Base-by-base conservation (phyloP, 75 land plant species). In the Azolla pinnata region DNA sequence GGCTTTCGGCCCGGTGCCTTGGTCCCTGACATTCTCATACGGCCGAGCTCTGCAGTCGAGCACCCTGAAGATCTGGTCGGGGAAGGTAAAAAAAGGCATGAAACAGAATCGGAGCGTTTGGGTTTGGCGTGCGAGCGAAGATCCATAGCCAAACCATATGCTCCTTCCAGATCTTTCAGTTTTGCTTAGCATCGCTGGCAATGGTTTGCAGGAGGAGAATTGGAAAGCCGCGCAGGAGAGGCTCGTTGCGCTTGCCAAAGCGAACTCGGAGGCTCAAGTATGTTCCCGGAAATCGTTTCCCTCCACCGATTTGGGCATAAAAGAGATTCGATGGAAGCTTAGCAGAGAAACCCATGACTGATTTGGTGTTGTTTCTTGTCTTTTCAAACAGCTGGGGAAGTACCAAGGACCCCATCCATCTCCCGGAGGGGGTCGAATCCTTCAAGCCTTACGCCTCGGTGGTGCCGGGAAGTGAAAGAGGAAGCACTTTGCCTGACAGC, bases 31-130 rank as follows among this genome's bases (percentile, higher is more conserved):
- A 0, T 83, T 83, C 74, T 83, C 86, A 2, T 83, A 72, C 34
- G 86, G 86, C 7, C 73, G 86, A 20, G 86, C 86, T 1, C 71
- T 83, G 58, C 86, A 79, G 74, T 68, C 74, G 54, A 83, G 86
- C 67, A 83, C 86, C 0, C 74, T 83, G 44, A 83, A 83, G 69
- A 68, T 68, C 14, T 83, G 86, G 86, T 17, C 70, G 27, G 86
- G 86, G 19, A 82, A 75, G 68, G 74, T 52, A 24, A 52, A 18
- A n/a, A n/a, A n/a, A n/a, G n/a, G n/a, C n/a, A n/a, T n/a, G n/a
- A n/a, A n/a, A n/a, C n/a, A n/a, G n/a, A n/a, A n/a, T n/a, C n/a
- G n/a, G n/a, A n/a, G n/a, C n/a, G n/a, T n/a, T n/a, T n/a, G n/a
- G n/a, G n/a, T n/a, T n/a, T n/a, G n/a, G n/a, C n/a, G n/a, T n/a